phyloP scores from a whole-genome alignment of 73 alveolate species.

The Symbiodinium natans region DNA sequence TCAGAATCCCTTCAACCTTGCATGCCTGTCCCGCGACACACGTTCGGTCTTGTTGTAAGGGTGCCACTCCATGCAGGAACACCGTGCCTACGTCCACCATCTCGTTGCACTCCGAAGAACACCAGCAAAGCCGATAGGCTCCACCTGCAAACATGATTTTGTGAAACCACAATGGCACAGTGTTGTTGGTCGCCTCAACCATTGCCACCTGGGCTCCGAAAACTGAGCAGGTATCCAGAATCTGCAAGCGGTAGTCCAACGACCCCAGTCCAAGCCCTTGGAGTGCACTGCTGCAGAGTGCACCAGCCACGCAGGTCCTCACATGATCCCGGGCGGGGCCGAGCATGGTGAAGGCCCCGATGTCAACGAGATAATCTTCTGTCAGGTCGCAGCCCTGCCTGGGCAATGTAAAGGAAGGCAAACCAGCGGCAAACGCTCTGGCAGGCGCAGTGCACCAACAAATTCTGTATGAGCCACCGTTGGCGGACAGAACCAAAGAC shows the following conservation, averaged over 20 bases:
- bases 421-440: background rate
- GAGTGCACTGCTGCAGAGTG: background rate
- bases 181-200: background rate
- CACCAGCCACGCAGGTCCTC: background rate
- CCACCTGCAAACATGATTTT: background rate
- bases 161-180: background rate
- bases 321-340: background rate
- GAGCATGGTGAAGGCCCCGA: background rate
- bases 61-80: constrained; percentile 1
- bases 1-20: background rate
- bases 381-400: background rate
- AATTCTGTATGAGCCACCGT: constrained; percentile 9
- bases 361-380: background rate
- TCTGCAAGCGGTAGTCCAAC: background rate
- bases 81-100: constrained; percentile 7
- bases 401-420: background rate
- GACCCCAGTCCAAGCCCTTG: background rate
- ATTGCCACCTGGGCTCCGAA: background rate
- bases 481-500: background rate
- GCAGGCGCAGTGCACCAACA: constrained; percentile 9
- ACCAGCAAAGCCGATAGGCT: constrained; percentile 52
- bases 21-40: constrained; percentile 10
- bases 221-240: background rate
- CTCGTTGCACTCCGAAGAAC: background rate
- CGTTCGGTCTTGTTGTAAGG: background rate